These are phyloP conservation scores for Pestalotiopsis sp. DNA, from an alignment of 2,329 filamentous ascomycete species.

Conservation along the genomic window DNA sequence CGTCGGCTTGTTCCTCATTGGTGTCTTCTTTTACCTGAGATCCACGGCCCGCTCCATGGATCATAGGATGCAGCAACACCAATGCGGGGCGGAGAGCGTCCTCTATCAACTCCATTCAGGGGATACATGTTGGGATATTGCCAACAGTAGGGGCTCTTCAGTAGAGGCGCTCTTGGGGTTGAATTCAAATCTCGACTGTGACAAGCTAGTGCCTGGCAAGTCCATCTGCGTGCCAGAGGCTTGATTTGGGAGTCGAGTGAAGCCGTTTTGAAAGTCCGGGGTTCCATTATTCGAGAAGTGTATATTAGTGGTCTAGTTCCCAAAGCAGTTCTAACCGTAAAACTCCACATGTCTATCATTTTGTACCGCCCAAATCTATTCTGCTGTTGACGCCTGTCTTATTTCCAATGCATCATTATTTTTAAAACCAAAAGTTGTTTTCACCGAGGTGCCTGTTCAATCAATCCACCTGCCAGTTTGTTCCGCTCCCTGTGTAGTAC, in stretches of 20 bases:
- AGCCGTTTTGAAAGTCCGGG: background rate
- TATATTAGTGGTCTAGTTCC: background rate
- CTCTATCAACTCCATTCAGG: conserved; percentile 45
- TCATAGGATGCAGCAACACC: conserved; percentile 16
- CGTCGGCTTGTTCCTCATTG: conserved; percentile 52
- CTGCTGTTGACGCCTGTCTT: background rate
- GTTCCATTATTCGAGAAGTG: background rate
- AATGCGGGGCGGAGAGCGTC: conserved; percentile 33
- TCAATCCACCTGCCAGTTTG: too few species aligned
- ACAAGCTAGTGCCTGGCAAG: conserved; percentile 43
- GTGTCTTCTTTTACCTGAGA: conserved; percentile 52
- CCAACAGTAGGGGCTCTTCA: conserved; percentile 41
- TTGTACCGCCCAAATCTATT: background rate
- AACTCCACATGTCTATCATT: background rate
- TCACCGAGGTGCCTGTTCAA: too few species aligned
- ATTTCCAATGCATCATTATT: background rate
- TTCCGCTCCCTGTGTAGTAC: too few species aligned
- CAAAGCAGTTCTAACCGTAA: background rate
- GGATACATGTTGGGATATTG: conserved; percentile 59
- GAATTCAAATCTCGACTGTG: conserved; percentile 52
- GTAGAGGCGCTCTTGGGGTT: conserved; percentile 48
- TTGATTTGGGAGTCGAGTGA: background rate
- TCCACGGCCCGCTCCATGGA: conserved; percentile 25
- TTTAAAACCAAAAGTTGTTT: background rate
- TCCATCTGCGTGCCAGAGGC: conserved; percentile 47